Conservation (phyloP, 2,329 filamentous ascomycete species). For the Aspergillus pseudoterreus region DNA sequence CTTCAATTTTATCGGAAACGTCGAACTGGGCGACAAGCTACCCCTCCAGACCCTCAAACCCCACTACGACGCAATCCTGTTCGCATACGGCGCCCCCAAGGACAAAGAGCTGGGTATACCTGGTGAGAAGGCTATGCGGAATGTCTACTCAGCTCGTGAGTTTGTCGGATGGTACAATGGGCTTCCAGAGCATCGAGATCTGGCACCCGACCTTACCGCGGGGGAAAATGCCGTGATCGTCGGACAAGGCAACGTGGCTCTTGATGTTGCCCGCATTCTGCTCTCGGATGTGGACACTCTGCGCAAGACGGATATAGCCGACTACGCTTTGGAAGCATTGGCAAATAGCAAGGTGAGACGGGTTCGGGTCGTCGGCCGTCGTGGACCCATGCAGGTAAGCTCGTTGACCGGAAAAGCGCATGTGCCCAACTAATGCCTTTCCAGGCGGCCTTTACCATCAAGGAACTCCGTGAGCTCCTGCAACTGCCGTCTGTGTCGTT, state of each 20-base stretch:
- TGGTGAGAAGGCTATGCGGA: conserved; percentile 65
- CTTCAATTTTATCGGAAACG: conserved; percentile 90
- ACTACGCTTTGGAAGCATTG: conserved; percentile 72
- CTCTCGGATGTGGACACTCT: conserved; percentile 71
- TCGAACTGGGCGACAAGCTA: conserved; percentile 69
- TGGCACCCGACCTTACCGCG: conserved; percentile 68
- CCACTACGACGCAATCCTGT: conserved; percentile 88
- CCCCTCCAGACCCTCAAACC: conserved; percentile 66
- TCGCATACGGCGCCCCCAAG: conserved; percentile 86
- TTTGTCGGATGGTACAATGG: conserved; percentile 99
- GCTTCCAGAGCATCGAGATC: conserved; percentile 70
- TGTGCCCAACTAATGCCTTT: conserved; percentile 2
- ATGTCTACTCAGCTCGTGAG: conserved; percentile 80
- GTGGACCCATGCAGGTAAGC: conserved; percentile 79
- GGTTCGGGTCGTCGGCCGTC: conserved; percentile 81
- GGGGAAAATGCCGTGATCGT: conserved; percentile 84
- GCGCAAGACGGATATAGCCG: conserved; percentile 81
- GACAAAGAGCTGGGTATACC: conserved; percentile 76
- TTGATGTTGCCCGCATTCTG: conserved; percentile 88
- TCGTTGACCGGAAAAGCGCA: background rate
- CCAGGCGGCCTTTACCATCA: conserved; percentile 89
- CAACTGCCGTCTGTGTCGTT: conserved; percentile 71
- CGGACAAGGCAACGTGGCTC: conserved; percentile 92
- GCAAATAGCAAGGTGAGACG: conserved; percentile 69
- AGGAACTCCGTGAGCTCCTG: conserved; percentile 85